Percentiles rank a stretch among this genome's conserved stretches.
Conservation (phyloP, 2,329 filamentous ascomycete species). For the Cercospora beticola region DNA sequence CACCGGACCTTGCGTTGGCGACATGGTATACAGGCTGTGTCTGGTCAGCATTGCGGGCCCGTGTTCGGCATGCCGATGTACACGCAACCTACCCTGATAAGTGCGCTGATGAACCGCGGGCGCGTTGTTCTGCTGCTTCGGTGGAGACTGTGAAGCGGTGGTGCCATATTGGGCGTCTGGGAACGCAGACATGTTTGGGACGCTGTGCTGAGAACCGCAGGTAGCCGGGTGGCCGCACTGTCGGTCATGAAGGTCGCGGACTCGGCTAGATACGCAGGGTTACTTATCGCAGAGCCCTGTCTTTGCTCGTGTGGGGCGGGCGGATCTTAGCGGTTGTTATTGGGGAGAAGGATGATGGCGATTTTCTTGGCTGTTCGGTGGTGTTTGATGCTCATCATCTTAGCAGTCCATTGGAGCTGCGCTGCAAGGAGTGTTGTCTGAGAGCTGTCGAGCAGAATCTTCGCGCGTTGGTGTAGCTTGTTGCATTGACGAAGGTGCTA, state of each 20-base stretch:
- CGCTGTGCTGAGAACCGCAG: conserved; percentile 25
- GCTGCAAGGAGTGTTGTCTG: not conserved
- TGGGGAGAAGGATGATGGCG: conserved; percentile 31
- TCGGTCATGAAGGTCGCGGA: conserved; percentile 13
- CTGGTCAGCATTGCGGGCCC: conserved; percentile 14
- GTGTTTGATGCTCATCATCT: conserved; percentile 25
- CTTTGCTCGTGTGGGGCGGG: not conserved
- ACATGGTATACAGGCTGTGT: conserved; percentile 54
- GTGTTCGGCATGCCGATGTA: not conserved
- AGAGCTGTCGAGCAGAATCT: not conserved
- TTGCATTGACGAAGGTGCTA: conserved; percentile 2
- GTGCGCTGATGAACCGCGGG: conserved; percentile 29
- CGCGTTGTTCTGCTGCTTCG: conserved; percentile 15
- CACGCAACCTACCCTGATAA: conserved; percentile 29
- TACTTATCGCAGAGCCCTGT: not conserved
- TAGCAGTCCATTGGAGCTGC: conserved; percentile 16
- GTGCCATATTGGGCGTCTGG: conserved; percentile 24
- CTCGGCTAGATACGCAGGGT: conserved; percentile 12
- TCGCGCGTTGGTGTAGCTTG: not conserved
- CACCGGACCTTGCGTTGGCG: conserved; percentile 59
- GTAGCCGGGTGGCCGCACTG: conserved; percentile 15
- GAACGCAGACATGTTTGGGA: conserved; percentile 20
- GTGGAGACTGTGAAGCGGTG: conserved; percentile 23
- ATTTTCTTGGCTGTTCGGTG: conserved; percentile 20
- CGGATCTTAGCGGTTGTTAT: conserved; percentile 26